These are phyloP conservation scores for Capsicum baccatum DNA, from an alignment of 257 asterid species.

Conservation along the genomic window DNA sequence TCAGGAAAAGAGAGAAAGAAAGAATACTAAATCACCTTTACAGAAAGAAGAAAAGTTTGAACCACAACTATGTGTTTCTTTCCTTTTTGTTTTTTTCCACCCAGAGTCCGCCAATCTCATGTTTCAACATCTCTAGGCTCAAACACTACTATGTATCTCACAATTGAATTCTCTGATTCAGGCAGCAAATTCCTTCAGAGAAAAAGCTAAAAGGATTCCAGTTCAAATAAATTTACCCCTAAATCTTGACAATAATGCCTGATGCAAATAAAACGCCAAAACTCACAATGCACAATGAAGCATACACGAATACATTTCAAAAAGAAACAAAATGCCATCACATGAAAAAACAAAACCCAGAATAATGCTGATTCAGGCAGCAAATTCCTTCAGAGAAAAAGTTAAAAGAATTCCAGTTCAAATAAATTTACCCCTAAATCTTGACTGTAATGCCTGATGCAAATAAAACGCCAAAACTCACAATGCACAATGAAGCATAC, in stretches of 20 bases:
- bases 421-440: no score
- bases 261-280: not conserved
- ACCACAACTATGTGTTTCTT: not conserved
- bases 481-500: no score
- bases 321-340: not conserved
- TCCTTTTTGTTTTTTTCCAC: not conserved
- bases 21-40: constrained; percentile 10
- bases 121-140: not conserved
- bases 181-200: constrained; percentile 11
- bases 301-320: not conserved
- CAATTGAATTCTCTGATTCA: not conserved
- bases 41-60: not conserved
- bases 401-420: no score
- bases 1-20: not conserved
- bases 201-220: not conserved
- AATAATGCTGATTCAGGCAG: no score
- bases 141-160: not conserved
- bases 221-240: not conserved
- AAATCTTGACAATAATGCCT: not conserved
- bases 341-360: no score
- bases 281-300: not conserved
- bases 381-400: no score
- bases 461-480: no score
- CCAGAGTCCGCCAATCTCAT: not conserved
- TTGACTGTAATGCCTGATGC: no score